Base-by-base conservation (phyloP, 2,329 filamentous ascomycete species). In the Huntiella abstrusa region DNA sequence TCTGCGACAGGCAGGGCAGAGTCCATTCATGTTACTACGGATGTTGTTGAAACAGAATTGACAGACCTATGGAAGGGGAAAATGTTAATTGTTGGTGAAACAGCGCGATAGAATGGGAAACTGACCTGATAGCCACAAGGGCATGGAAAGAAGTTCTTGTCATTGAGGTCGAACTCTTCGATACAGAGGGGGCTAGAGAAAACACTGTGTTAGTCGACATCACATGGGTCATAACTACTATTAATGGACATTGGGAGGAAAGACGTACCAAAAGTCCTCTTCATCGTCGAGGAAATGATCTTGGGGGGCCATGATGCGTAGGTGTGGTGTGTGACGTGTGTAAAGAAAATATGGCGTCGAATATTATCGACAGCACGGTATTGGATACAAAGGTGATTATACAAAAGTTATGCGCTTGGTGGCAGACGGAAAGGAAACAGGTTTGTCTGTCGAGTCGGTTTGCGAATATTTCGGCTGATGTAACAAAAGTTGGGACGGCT, bases 41-140 rank as follows among this genome's bases (percentile, higher is more conserved):
- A 98, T 92, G 61, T 96, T 98, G 65, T 98, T 95, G 69, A 88
- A 98, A 66, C 91, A 98, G 65, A 98, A 98, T 69, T 98, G 92
- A 64, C 91, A 98, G 61, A 98, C 88, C 87, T 95, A 39, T 10
- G 13, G 28, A 45, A 33, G 4, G 19, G 19, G 1, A 15, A 32
- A 4, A 5, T 4, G 32, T 15, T 36, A 40, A 13, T 22, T 42
- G 10, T 6, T 17, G n/a, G 16, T 6, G 10, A 28, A n/a, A 10
- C 10, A 15, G 33, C 22, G 33, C 5, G 19, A 19, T 37, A 34
- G n/a, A 13, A 32, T 19, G 7, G 8, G 17, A 17, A 36, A 40
- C 70, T 52, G 73, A 95, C 88, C 76, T 96, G 88, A 59, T 98
- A 98, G 51, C 91, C 91, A 60, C 91, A 98, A 49, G 88, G 88